These are phyloP conservation scores for Pichia sp. DNA, from an alignment of 1,139 yeast genomes.

Conservation along the genomic window DNA sequence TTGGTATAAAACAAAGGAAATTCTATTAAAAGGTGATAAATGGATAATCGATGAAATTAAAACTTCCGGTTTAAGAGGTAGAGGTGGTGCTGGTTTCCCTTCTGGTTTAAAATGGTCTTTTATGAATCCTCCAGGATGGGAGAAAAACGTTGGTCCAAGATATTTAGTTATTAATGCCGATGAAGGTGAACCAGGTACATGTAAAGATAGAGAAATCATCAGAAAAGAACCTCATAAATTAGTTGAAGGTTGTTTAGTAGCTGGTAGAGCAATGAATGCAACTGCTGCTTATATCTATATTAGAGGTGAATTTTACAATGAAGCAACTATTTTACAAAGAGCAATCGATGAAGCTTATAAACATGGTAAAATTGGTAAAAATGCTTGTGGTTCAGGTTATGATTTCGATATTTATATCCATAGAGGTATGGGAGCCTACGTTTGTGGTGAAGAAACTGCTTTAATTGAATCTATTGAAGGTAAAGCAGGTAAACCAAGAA, in stretches of 20 bases:
- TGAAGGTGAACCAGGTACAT: slow-evolving; percentile 92
- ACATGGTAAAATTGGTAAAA: slow-evolving; percentile 71
- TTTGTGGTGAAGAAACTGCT: slow-evolving; percentile 89
- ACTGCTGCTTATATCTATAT: slow-evolving; percentile 87
- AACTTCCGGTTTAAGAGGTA: slow-evolving; percentile 77
- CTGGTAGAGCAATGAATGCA: slow-evolving; percentile 89
- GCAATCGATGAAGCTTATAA: slow-evolving; percentile 84
- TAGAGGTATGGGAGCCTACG: slow-evolving; percentile 88
- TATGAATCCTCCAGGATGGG: slow-evolving; percentile 95
- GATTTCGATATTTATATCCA: slow-evolving; percentile 76
- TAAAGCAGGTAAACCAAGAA: slow-evolving; percentile 86
- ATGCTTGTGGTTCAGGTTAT: slow-evolving; percentile 83
- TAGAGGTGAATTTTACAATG: slow-evolving; percentile 83
- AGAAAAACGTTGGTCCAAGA: slow-evolving; percentile 76
- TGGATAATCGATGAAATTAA: slow-evolving; percentile 87
- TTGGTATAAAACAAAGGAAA: slow-evolving; percentile 86
- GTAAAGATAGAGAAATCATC: slow-evolving; percentile 84
- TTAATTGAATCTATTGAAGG: slow-evolving; percentile 83
- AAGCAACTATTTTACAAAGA: slow-evolving; percentile 59
- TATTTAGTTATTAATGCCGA: slow-evolving; percentile 85
- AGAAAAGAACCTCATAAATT: slow-evolving; percentile 87
- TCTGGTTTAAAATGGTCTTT: slow-evolving; percentile 87
- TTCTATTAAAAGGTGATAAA: slow-evolving; percentile 69
- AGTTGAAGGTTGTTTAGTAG: slow-evolving; percentile 78
- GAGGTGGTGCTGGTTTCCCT: slow-evolving; percentile 94